Evolutionary conservation across 768 basidiomycete genomes (phyloP), one percentile per base, ranked within the genome.

Genomic region (Scleroderma citrinum): DNA sequence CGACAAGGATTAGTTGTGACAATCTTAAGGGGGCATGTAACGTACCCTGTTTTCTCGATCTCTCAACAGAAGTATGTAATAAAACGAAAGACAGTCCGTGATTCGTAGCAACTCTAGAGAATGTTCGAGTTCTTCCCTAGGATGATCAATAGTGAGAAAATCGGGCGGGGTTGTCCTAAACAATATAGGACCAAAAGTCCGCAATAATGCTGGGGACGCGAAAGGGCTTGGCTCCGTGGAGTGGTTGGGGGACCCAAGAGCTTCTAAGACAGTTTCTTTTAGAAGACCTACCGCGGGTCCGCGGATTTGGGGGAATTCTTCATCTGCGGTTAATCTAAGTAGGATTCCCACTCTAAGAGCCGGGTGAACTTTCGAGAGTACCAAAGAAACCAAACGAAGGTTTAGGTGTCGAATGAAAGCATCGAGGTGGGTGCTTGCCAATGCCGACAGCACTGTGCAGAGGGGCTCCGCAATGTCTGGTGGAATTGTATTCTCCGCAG

Each of bases 231-330:
- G 56, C 30, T 50, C 35, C 37, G 53, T 53, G 2, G 35, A 46
- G 23, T 45, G 37, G 3, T 54, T 16, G 6, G 61, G 58, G 11
- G 67, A 54, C 8, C 76, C 52, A 2, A 77, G 63, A 0, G 73
- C 77, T 43, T 83, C 76, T 11, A 89, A 61, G 1, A 82, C 66
- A 1, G 79, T 77, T 44, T 89, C 85, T 60, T 83, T 85, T 1
- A 87, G 72, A 2, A 89, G 69, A 0, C 83, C 82, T 0, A 90
- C 72, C 0, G 83, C 77, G 1, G 85, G 83, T 0, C 80, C 77
- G 8, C 81, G 75, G 74, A 89, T 85, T 57, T 85, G 82, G 0
- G 82, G 82, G 40, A 77, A 76, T 14, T 77, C 67, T 5, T 64
- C 62, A 49, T 79, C 71, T 10, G 58, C 53, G 16, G 77, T 73